These are phyloP conservation scores for Salix udensis DNA, from an alignment of 345 rosid genomes.

Conservation along the genomic window DNA sequence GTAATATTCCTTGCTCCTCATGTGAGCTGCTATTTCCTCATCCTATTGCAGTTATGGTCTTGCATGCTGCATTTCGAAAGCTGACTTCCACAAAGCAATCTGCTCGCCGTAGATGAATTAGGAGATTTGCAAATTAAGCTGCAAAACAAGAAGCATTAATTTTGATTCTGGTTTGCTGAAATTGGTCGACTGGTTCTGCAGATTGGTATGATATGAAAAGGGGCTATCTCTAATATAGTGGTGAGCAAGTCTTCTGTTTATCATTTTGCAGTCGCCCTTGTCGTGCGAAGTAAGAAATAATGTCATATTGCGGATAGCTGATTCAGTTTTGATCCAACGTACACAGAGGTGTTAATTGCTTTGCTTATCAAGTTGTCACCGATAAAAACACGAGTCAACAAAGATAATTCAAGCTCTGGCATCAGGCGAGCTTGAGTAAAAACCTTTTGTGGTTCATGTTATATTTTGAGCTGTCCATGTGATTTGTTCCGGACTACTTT, in stretches of 20 bases:
- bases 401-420: background rate
- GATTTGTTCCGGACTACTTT: no score
- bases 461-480: no score
- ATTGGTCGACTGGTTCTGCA: background rate
- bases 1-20: background rate
- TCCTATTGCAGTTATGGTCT: conserved; percentile 49
- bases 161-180: background rate
- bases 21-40: background rate
- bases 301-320: background rate
- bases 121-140: background rate
- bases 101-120: conserved; percentile 17
- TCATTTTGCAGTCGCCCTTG: background rate
- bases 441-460: background rate
- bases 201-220: background rate
- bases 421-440: background rate
- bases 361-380: background rate
- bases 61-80: conserved; percentile 81
- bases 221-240: background rate
- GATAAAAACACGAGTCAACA: background rate
- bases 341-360: background rate
- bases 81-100: conserved; percentile 58
- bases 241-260: background rate
- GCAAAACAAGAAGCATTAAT: background rate
- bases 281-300: background rate
- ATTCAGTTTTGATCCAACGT: background rate